These are phyloP conservation scores for Blastocystis sp. DNA, from an alignment of 352 stramenopile genomes.

Conservation along the genomic window DNA sequence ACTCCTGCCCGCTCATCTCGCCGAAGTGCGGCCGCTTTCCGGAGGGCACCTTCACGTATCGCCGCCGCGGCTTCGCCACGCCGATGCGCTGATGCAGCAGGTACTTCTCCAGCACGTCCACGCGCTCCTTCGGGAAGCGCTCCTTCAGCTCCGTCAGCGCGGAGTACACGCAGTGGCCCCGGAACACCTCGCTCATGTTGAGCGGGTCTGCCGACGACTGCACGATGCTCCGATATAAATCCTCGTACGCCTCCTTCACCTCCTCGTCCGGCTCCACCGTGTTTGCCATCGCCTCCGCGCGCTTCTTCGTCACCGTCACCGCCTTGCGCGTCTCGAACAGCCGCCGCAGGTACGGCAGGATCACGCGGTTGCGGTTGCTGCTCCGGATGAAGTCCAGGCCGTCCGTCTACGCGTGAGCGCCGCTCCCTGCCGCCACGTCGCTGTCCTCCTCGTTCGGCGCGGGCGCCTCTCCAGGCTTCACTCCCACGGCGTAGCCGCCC, in stretches of 20 bases:
- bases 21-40: constrained; percentile 33
- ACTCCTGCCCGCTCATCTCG: background rate
- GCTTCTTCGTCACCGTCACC: constrained; percentile 21
- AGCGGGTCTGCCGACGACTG: background rate
- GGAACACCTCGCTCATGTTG: background rate
- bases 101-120: constrained; percentile 53
- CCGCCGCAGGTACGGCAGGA: constrained; percentile 40
- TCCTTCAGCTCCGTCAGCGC: constrained; percentile 16
- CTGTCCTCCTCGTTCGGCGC: background rate
- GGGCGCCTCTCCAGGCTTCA: background rate
- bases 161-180: background rate
- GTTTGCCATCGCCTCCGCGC: background rate
- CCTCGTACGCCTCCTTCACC: constrained; percentile 20
- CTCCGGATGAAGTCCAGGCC: background rate
- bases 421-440: background rate
- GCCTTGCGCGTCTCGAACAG: constrained; percentile 52
- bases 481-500: background rate
- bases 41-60: constrained; percentile 46
- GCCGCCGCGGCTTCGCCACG: background rate
- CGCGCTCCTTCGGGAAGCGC: constrained; percentile 52
- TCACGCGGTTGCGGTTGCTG: constrained; percentile 18
- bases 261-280: constrained; percentile 27
- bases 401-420: background rate
- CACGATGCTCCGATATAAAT: background rate
- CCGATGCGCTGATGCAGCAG: background rate